Evolutionary conservation across 2,329 filamentous ascomycete species (phyloP).

Genomic region (Aschersonia sp.): DNA sequence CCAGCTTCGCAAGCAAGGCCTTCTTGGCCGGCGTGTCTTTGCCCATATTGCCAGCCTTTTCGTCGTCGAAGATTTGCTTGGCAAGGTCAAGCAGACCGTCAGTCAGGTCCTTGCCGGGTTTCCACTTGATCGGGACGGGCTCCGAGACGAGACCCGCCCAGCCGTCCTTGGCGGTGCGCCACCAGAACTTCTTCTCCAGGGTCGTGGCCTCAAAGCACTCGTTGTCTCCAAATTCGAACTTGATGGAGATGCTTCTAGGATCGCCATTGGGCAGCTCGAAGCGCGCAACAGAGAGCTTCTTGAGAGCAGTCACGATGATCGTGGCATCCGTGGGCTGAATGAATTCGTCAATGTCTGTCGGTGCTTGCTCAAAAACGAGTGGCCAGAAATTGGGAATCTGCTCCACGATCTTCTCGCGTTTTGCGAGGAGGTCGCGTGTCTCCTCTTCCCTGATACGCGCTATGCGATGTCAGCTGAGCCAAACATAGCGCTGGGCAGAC

Average conservation of each 20-base stretch:
- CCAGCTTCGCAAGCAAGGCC: constrained; percentile 37
- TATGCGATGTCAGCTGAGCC: constrained; percentile 16
- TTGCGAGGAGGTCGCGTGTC: constrained; percentile 57
- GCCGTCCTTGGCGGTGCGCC: constrained; percentile 51
- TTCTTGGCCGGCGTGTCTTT: constrained; percentile 32
- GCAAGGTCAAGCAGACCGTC: constrained; percentile 64
- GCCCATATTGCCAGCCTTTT: constrained; percentile 27
- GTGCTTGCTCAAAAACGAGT: constrained; percentile 79
- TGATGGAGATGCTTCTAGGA: constrained; percentile 65
- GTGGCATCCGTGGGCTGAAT: constrained; percentile 69
- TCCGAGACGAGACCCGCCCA: constrained; percentile 73
- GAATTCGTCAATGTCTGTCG: constrained; percentile 74
- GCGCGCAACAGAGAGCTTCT: constrained; percentile 55
- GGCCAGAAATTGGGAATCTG: constrained; percentile 86
- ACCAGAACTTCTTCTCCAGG: constrained; percentile 87
- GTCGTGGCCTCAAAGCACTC: constrained; percentile 65
- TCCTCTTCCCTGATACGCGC: constrained; percentile 61
- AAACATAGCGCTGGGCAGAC: not conserved
- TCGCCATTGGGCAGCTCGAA: constrained; percentile 69
- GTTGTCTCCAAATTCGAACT: constrained; percentile 68
- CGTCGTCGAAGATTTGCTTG: constrained; percentile 49
- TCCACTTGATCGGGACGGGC: constrained; percentile 81
- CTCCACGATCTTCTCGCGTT: constrained; percentile 54
- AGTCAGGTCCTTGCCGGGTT: constrained; percentile 66
- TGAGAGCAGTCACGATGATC: constrained; percentile 55